Base-by-base conservation (phyloP, 2,329 filamentous ascomycete species). In the Zymoseptoria brevis region DNA sequence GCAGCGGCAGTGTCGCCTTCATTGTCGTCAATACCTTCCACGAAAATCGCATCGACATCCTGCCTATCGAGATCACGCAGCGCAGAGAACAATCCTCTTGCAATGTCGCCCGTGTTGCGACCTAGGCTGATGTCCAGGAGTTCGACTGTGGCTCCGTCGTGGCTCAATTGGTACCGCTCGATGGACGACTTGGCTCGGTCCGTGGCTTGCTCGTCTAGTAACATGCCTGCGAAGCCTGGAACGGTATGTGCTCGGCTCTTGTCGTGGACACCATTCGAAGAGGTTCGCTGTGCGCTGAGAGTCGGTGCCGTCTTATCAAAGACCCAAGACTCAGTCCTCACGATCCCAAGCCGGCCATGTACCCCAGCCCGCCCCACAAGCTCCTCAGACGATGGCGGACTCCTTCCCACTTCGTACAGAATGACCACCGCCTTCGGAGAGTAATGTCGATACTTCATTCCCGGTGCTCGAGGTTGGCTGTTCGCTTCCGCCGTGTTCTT, bases 391-490 rank as follows among this genome's bases (percentile, higher is more conserved):
- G 69, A 50, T 4, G 62, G 66, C 64, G 21, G 75, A 63, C 26
- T 72, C 65, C 1, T 66, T 1, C 76, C 78, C 29, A 82, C 75
- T 72, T 96, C 90, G 71, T 91, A 96, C 8, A 72, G 57, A 16
- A 72, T 58, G 19, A 99, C 92, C 52, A 81, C 85, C 1, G 94
- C 95, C 73, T 87, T 89, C 0, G 94, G 94, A 50, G 92, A 96
- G 71, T 99, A 99, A 73, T 99, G 94, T 71, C 94, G 90, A 73
- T 99, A 99, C 75, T 99, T 99, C 94, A 99, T 99, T 0, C 94
- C 94, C 0, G 94, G 94, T 0, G 94, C 94, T 58, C 90, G 81
- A 0, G 94, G 94, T 8, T 74, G 77, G 55, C 82, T 83, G 4
- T 83, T 87, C 50, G 62, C 80, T 67, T 90, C 84, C 16, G 84